A percentile compares a stretch with the other conserved stretches of the same genome.
Evolutionary conservation across 345 rosid species (phyloP).

Genomic region (Aethionema arabicum): DNA sequence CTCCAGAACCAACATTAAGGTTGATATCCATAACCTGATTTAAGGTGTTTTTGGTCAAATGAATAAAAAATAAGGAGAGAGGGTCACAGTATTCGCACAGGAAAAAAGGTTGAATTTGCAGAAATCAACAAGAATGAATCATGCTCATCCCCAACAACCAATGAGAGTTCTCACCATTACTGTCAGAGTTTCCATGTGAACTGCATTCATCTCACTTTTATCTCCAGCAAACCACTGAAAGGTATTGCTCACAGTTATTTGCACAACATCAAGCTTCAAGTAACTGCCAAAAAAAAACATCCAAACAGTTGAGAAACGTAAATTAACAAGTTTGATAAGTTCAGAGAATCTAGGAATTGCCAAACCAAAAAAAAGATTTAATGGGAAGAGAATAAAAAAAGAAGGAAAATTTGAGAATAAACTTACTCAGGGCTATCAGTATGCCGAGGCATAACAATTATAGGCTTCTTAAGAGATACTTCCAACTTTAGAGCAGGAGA

Average conservation of each 20-base stretch:
- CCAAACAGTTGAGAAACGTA: conserved; percentile 24
- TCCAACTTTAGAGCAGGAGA: conserved; percentile 91
- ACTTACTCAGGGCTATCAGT: conserved; percentile 93
- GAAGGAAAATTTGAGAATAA: conserved; percentile 26
- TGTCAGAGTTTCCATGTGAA: conserved; percentile 78
- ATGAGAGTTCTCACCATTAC: conserved; percentile 64
- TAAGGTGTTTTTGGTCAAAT: conserved; percentile 16
- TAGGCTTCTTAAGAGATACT: conserved; percentile 86
- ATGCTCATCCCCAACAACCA: conserved; percentile 22
- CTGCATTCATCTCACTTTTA: conserved; percentile 73
- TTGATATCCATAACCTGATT: conserved; percentile 86
- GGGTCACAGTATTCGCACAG: neutral
- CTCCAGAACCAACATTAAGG: conserved; percentile 83
- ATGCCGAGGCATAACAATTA: conserved; percentile 90
- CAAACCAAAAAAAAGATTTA: conserved; percentile 7
- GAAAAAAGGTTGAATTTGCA: conserved; percentile 1
- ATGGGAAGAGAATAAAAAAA: neutral
- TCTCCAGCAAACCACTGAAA: conserved; percentile 83
- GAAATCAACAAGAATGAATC: conserved; percentile 20
- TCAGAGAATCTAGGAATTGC: conserved; percentile 8
- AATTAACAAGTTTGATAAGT: conserved; percentile 11
- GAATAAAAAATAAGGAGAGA: neutral
- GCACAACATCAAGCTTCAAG: conserved; percentile 94
- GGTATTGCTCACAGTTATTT: conserved; percentile 78
- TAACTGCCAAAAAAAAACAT: conserved; percentile 53